Conservation (phyloP, 345 rosid genomes). For the Citropsis articulata region DNA sequence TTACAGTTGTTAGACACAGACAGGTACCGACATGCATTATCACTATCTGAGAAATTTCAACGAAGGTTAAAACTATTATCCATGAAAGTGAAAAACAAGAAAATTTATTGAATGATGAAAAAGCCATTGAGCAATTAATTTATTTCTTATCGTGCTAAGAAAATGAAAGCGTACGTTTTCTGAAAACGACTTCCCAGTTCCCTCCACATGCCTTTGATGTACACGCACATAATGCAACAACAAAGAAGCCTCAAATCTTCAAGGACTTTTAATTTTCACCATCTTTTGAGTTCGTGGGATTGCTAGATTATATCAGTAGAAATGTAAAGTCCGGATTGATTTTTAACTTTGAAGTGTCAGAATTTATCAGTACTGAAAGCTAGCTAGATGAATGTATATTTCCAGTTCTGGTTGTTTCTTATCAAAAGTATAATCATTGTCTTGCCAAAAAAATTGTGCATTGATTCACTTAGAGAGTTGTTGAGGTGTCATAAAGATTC, state of each 20-base stretch:
- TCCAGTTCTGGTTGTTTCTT: not conserved
- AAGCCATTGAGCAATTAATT: constrained; percentile 4
- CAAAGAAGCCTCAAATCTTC: not conserved
- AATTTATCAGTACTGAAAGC: not conserved
- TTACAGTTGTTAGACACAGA: constrained; percentile 26
- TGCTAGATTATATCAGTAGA: not conserved
- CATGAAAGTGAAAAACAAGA: constrained; percentile 11
- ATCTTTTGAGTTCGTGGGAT: not conserved
- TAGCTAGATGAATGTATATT: not conserved
- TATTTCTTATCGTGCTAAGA: not conserved
- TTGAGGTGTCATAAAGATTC: not conserved
- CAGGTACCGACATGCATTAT: constrained; percentile 12
- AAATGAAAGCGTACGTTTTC: not conserved
- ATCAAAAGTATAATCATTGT: not conserved
- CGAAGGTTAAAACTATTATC: not conserved
- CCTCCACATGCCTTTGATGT: not conserved
- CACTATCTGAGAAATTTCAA: not conserved
- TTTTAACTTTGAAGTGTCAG: not conserved
- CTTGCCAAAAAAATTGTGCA: not conserved
- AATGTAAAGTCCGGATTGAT: not conserved
- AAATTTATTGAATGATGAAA: not conserved
- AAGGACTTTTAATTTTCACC: not conserved
- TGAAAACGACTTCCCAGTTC: not conserved
- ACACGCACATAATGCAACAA: not conserved
- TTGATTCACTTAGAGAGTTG: not conserved